Evolutionary conservation across 2,329 filamentous ascomycete genomes (phyloP), one percentile per base, ranked within the genome.

Genomic region (Aspergillus latus): DNA sequence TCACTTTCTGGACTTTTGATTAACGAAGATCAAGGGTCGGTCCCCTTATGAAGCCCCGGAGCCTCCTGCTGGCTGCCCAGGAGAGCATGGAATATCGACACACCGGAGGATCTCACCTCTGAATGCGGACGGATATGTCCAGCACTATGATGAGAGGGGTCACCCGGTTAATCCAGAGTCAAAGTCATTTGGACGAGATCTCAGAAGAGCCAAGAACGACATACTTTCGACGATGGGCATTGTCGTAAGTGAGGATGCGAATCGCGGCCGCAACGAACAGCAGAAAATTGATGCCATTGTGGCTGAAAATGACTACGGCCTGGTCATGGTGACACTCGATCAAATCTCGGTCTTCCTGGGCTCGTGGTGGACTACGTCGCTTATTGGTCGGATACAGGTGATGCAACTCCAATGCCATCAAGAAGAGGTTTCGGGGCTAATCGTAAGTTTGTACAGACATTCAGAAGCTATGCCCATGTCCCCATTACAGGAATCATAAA

Each of bases 181-280:
- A 5, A 75, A 73, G 57, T 59, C 60, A 10, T 64, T 74, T 29
- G 72, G 71, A 8, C 71, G 72, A 40, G 70, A 73, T 49, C 71
- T 79, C 6, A 68, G 75, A 49, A 73, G 76, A 64, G 78, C 78
- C 0, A 78, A 80, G 59, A 81, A 81, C 68, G 78, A 80, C 59
- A 76, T 80, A 32, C 69, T 80, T 13, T 76, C 75, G 21, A 78
- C 75, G 7, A 78, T 80, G 70, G 78, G 78, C 3, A 74, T 80
- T 39, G 76, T 79, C 39, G 74, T 77, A 57, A 76, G 74, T 52
- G 72, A 76, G 58, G 69, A 75, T 60, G 68, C 71, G 13, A 72
- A 67, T 37, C 66, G 64, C 52, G 62, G 65, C n/a, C 65, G 69
- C 34, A 72, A 69, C 54, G 74, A 76, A 57, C 67, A 71, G 58